Conservation (phyloP, 176 grass and related monocot species). For the Eleusine coracana region DNA sequence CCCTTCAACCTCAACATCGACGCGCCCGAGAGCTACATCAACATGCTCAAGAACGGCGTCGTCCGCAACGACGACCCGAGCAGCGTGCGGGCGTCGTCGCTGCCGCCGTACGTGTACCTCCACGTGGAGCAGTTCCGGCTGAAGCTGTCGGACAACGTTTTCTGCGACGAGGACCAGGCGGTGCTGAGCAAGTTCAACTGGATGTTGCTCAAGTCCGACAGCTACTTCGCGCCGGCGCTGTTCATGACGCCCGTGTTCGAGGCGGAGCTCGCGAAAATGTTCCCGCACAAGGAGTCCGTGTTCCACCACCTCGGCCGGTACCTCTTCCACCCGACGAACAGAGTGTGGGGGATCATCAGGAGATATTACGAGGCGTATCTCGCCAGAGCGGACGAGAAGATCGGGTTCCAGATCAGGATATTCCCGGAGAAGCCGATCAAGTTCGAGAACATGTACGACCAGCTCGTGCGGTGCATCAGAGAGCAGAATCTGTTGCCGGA, state of each 20-base stretch:
- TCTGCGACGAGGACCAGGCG: slow-evolving; percentile 75
- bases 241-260: slow-evolving; percentile 72
- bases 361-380: slow-evolving; percentile 83
- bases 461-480: slow-evolving; percentile 65
- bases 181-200: slow-evolving; percentile 71
- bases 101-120: slow-evolving; percentile 75
- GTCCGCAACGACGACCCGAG: slow-evolving; percentile 35
- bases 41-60: slow-evolving; percentile 59
- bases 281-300: slow-evolving; percentile 63
- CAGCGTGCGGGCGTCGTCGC: slow-evolving; percentile 34
- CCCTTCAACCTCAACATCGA: slow-evolving; percentile 44
- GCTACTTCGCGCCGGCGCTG: slow-evolving; percentile 80
- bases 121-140: slow-evolving; percentile 58
- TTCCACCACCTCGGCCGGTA: slow-evolving; percentile 85
- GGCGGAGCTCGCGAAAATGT: slow-evolving; percentile 57
- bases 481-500: slow-evolving; percentile 70
- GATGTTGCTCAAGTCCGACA: slow-evolving; percentile 85
- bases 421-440: slow-evolving; percentile 66
- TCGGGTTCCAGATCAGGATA: slow-evolving; percentile 81
- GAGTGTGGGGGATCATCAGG: slow-evolving; percentile 64
- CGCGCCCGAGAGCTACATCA: slow-evolving; percentile 66
- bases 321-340: slow-evolving; percentile 72
- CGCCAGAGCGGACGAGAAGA: slow-evolving; percentile 67
- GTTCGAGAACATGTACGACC: slow-evolving; percentile 83
- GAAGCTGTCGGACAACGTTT: slow-evolving; percentile 64